Conservation (phyloP, 208 protist species). For the Phytomonas francai region DNA sequence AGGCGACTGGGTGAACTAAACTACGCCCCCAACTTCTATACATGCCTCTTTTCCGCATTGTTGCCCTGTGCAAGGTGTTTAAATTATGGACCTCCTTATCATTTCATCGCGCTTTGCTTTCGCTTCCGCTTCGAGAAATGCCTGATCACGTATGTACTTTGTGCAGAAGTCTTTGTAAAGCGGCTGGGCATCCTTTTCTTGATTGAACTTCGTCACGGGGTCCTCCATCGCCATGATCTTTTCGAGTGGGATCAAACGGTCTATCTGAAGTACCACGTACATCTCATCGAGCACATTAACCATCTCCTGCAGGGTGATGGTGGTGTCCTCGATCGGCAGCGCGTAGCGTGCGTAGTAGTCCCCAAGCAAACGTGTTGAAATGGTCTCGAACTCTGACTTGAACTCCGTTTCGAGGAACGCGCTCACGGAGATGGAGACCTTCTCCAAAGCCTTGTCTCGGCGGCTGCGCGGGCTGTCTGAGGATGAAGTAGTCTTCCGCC, state of each 20-base stretch:
- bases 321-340: constrained; percentile 63
- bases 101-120: not conserved
- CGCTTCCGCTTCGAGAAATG: not conserved
- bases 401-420: constrained; percentile 52
- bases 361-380: constrained; percentile 39
- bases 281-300: constrained; percentile 79
- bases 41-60: not conserved
- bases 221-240: constrained; percentile 43
- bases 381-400: constrained; percentile 41
- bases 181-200: constrained; percentile 7
- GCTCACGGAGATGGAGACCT: constrained; percentile 38
- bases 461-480: constrained; percentile 49
- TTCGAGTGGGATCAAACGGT: constrained; percentile 29
- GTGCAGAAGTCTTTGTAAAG: not conserved
- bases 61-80: not conserved
- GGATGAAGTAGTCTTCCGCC: constrained; percentile 29
- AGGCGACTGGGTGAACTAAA: not conserved
- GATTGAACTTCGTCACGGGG: constrained; percentile 13
- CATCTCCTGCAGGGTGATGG: constrained; percentile 80
- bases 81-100: not conserved
- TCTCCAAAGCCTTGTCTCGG: constrained; percentile 56
- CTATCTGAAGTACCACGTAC: constrained; percentile 51
- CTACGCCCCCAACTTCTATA: not conserved
- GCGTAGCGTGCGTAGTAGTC: constrained; percentile 58
- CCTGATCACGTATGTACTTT: not conserved